These are phyloP conservation scores for Pugionium dolabratum DNA, from an alignment of 345 rosid species.

Conservation along the genomic window DNA sequence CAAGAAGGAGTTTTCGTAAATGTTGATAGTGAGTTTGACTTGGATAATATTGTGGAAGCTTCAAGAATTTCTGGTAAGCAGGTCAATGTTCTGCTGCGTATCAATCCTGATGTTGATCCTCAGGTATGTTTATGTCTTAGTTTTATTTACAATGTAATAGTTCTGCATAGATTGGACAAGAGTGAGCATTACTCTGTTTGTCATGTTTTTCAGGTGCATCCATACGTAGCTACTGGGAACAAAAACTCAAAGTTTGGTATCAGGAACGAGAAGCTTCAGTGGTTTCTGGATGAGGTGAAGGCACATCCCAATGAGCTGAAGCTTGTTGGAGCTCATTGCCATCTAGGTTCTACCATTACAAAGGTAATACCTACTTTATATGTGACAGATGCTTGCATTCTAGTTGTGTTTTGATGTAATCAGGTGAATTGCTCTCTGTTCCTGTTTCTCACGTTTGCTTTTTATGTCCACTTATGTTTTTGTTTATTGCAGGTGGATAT, in stretches of 20 bases:
- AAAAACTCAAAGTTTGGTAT: slow-evolving; percentile 98
- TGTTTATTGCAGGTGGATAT: slow-evolving; percentile 76
- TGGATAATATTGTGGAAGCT: slow-evolving; percentile 85
- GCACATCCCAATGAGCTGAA: slow-evolving; percentile 82
- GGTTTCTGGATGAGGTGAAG: slow-evolving; percentile 96
- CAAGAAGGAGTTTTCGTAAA: slow-evolving; percentile 93
- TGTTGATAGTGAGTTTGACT: slow-evolving; percentile 93
- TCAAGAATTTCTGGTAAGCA: slow-evolving; percentile 79
- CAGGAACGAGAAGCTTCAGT: slow-evolving; percentile 96
- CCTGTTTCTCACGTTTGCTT: background rate
- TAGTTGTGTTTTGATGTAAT: slow-evolving; percentile 1
- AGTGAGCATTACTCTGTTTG: slow-evolving; percentile 10
- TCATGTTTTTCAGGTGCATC: slow-evolving; percentile 67
- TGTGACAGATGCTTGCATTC: background rate
- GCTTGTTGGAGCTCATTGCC: slow-evolving; percentile 98
- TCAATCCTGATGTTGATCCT: slow-evolving; percentile 98
- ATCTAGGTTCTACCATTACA: slow-evolving; percentile 96
- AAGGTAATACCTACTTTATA: slow-evolving; percentile 51
- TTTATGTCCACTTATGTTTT: background rate
- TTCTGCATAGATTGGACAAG: background rate
- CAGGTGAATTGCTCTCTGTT: slow-evolving; percentile 13
- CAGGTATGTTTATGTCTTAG: slow-evolving; percentile 54
- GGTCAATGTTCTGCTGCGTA: slow-evolving; percentile 91
- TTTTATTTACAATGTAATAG: background rate
- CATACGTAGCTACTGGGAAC: slow-evolving; percentile 97